Conservation (phyloP, 2,329 filamentous ascomycete species). For the Trichothecium roseum region DNA sequence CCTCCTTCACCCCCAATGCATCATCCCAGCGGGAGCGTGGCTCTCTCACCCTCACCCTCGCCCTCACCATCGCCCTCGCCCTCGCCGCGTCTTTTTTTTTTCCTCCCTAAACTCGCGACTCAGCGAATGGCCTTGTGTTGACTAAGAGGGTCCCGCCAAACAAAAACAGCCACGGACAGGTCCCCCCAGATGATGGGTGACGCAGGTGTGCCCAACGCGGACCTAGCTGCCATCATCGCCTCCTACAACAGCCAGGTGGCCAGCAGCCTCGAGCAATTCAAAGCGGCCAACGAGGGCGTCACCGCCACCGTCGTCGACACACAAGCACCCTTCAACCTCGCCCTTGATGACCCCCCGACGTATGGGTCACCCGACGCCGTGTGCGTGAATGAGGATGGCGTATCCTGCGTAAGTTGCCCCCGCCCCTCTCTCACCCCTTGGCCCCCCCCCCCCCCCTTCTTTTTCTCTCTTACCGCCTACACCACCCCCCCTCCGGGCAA, state of each 20-base stretch:
- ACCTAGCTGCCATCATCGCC: constrained; percentile 22
- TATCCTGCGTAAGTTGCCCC: constrained; percentile 21
- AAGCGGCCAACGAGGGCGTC: constrained; percentile 19
- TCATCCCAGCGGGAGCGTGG: accelerated
- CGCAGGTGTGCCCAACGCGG: constrained; percentile 11
- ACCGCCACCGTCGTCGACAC: constrained; percentile 28
- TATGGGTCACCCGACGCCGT: constrained; percentile 31
- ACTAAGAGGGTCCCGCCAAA: no score
- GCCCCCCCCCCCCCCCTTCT: not conserved
- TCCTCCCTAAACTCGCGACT: no score
- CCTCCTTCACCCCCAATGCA: not conserved
- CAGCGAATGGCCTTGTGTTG: no score
- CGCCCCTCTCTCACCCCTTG: no score
- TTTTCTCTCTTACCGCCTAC: no score
- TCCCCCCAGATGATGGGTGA: constrained; percentile 22
- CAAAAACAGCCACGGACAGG: constrained; percentile 25
- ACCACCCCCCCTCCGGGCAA: no score
- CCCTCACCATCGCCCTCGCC: no score
- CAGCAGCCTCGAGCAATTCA: constrained; percentile 19
- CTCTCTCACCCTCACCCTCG: no score
- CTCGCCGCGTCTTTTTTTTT: no score
- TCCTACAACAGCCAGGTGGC: constrained; percentile 26
- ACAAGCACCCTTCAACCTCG: constrained; percentile 26
- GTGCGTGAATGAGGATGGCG: constrained; percentile 29
- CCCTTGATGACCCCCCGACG: constrained; percentile 25